phyloP scores from a whole-genome alignment of 2,329 filamentous ascomycete species.

The Beauveria sp. region DNA sequence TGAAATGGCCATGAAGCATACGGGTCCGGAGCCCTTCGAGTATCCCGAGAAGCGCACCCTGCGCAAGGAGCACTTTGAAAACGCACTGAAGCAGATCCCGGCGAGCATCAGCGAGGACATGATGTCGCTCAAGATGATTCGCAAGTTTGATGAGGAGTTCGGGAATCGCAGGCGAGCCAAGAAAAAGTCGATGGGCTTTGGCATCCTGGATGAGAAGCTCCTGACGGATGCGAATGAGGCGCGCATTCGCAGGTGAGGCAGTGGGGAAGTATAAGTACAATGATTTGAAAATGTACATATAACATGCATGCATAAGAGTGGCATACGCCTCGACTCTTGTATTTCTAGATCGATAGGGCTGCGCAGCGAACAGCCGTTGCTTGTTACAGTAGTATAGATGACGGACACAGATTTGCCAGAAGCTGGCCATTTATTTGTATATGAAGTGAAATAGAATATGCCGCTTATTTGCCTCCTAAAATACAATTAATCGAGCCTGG shows the following conservation, averaged over 20 bases:
- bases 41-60: conserved; percentile 57
- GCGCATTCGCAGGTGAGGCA: conserved; percentile 29
- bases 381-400: conserved; percentile 5
- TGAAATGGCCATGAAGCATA: conserved; percentile 28
- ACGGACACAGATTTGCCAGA: neutral
- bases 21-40: conserved; percentile 38
- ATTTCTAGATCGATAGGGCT: neutral
- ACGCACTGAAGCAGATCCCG: conserved; percentile 78
- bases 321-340: neutral
- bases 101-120: conserved; percentile 94
- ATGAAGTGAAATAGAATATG: conserved; percentile 2
- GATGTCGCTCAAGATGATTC: conserved; percentile 74
- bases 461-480: neutral
- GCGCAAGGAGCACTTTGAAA: conserved; percentile 67
- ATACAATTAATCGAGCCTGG: neutral
- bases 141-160: conserved; percentile 94
- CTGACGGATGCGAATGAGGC: conserved; percentile 35
- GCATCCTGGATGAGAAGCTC: conserved; percentile 32
- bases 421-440: conserved; percentile 1
- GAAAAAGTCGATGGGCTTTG: conserved; percentile 54
- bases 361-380: neutral
- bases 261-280: neutral
- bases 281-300: neutral
- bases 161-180: conserved; percentile 69
- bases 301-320: neutral